Evolutionary conservation across 2,329 filamentous ascomycete genomes (phyloP).

Genomic region (Polytolypa hystricis): DNA sequence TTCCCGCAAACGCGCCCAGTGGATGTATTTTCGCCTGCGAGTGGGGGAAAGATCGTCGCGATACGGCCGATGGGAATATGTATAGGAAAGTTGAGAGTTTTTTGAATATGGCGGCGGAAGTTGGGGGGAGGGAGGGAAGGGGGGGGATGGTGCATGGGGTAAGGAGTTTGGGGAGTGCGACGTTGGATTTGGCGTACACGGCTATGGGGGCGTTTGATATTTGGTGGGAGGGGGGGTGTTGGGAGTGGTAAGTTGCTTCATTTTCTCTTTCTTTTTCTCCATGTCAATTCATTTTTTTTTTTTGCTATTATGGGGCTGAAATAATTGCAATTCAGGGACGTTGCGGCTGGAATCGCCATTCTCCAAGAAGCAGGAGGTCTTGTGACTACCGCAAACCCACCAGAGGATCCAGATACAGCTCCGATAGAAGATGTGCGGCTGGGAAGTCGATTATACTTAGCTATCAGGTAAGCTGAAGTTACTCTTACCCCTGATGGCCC

Average conservation of each 20-base stretch:
- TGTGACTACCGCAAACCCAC: slow-evolving; percentile 63
- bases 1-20: slow-evolving; percentile 53
- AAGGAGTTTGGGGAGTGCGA: slow-evolving; percentile 60
- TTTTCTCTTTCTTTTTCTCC: neutral
- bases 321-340: slow-evolving; percentile 46
- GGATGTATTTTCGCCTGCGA: slow-evolving; percentile 65
- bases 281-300: no score
- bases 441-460: slow-evolving; percentile 60
- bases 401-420: slow-evolving; percentile 44
- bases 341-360: slow-evolving; percentile 63
- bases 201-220: slow-evolving; percentile 68
- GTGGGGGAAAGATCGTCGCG: slow-evolving; percentile 67
- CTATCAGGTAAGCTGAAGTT: slow-evolving; percentile 44
- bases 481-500: slow-evolving; percentile 4
- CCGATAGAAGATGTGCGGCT: slow-evolving; percentile 50
- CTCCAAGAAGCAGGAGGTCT: slow-evolving; percentile 63
- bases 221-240: slow-evolving; percentile 74
- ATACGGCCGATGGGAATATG: slow-evolving; percentile 56
- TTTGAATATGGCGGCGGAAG: slow-evolving; percentile 60
- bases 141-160: slow-evolving; percentile 73
- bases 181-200: slow-evolving; percentile 61
- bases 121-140: slow-evolving; percentile 50
- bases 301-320: no score
- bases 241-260: slow-evolving; percentile 53
- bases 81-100: slow-evolving; percentile 63